Percentiles rank a stretch among this genome's conserved stretches.
phyloP scores from a whole-genome alignment of 2,329 filamentous ascomycete genomes.

The Tolypocladium tropicale region DNA sequence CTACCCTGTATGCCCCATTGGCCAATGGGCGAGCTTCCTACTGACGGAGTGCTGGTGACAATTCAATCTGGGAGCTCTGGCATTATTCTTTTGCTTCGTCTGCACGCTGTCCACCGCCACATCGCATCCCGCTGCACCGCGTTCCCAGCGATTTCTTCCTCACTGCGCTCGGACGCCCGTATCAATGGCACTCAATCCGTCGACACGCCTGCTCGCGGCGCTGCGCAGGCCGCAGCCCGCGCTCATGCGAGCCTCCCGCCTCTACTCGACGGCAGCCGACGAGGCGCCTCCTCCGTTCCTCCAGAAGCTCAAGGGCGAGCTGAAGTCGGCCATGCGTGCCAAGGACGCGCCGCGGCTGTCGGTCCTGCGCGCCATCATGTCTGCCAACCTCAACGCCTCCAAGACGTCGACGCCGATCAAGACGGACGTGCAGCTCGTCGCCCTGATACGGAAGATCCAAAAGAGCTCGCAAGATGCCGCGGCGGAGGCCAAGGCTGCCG shows the following conservation, averaged over 20 bases:
- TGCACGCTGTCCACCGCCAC: neutral
- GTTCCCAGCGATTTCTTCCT: neutral
- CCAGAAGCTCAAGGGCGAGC: constrained; percentile 45
- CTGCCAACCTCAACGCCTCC: constrained; percentile 63
- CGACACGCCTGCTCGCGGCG: neutral
- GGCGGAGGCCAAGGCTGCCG: constrained; percentile 52
- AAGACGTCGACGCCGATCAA: constrained; percentile 62
- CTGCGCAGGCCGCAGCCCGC: neutral
- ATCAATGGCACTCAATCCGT: neutral
- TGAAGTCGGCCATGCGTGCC: constrained; percentile 56
- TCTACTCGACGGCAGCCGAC: constrained; percentile 22
- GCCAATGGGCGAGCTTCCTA: neutral
- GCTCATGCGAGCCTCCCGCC: constrained; percentile 5
- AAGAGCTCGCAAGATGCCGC: constrained; percentile 47
- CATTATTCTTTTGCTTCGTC: neutral
- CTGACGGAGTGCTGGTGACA: too few species aligned
- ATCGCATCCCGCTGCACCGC: neutral
- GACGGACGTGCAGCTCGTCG: constrained; percentile 59
- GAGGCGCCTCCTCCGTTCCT: constrained; percentile 36
- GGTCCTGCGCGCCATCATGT: constrained; percentile 58
- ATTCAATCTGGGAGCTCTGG: neutral
- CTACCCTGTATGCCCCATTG: neutral
- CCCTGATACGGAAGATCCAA: constrained; percentile 55
- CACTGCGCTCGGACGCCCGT: neutral
- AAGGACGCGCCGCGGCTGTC: constrained; percentile 55